Evolutionary conservation across 2,329 filamentous ascomycete genomes (phyloP).

Genomic region (Aspergillus oerlinghausenensis): DNA sequence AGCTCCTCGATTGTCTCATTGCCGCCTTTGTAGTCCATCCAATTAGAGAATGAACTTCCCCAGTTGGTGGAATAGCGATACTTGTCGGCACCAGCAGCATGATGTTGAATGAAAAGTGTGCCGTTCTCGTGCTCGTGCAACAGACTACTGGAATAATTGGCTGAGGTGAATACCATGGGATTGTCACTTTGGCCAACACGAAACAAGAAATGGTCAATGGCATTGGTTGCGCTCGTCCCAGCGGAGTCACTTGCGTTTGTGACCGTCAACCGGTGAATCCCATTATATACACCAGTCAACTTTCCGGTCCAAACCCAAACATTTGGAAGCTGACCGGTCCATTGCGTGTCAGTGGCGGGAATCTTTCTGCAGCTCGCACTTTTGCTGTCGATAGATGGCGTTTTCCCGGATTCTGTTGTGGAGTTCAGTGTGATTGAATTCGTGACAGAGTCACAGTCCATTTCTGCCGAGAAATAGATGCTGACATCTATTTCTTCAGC

Average conservation of each 20-base stretch:
- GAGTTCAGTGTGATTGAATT: constrained; percentile 51
- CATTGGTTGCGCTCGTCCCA: constrained; percentile 44
- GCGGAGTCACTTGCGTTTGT: constrained; percentile 48
- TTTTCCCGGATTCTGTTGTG: constrained; percentile 44
- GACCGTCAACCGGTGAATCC: constrained; percentile 56
- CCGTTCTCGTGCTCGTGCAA: constrained; percentile 44
- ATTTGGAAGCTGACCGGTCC: constrained; percentile 51
- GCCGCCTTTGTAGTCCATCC: constrained; percentile 52
- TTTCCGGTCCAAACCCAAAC: constrained; percentile 52
- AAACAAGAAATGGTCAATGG: constrained; percentile 59
- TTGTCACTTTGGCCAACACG: constrained; percentile 56
- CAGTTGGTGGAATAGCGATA: constrained; percentile 61
- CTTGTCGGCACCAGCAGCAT: constrained; percentile 57
- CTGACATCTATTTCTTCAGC: constrained; percentile 48
- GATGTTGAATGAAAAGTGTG: constrained; percentile 51
- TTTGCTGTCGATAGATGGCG: constrained; percentile 41
- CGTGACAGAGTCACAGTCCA: constrained; percentile 56
- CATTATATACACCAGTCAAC: constrained; percentile 55
- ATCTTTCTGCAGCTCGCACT: constrained; percentile 46
- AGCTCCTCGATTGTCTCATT: constrained; percentile 47
- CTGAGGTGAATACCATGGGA: constrained; percentile 55
- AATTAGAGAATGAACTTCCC: constrained; percentile 56
- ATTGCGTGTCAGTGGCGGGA: constrained; percentile 27
- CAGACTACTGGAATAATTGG: constrained; percentile 56
- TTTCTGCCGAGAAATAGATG: constrained; percentile 56